Conservation (phyloP, 2,329 filamentous ascomycete genomes). For the Xylogone sp. region DNA sequence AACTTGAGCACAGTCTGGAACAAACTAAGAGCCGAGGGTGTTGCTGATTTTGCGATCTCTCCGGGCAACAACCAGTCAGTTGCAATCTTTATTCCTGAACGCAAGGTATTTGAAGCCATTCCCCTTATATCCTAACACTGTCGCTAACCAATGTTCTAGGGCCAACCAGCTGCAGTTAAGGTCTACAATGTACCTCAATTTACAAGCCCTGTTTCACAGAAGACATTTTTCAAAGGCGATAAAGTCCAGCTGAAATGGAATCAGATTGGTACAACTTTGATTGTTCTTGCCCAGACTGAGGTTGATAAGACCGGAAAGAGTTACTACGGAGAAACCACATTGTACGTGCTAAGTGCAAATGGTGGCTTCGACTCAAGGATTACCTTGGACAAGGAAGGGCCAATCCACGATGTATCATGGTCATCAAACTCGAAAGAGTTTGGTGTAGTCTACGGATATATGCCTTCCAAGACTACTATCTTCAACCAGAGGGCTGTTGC, state of each 20-base stretch:
- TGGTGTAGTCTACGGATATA: slow-evolving; percentile 94
- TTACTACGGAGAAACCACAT: slow-evolving; percentile 97
- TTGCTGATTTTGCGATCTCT: slow-evolving; percentile 83
- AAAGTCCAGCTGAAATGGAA: slow-evolving; percentile 99
- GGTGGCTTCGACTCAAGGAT: slow-evolving; percentile 91
- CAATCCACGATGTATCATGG: slow-evolving; percentile 98
- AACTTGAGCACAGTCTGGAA: slow-evolving; percentile 89
- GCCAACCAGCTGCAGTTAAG: slow-evolving; percentile 89
- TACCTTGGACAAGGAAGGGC: slow-evolving; percentile 91
- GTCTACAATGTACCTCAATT: slow-evolving; percentile 93
- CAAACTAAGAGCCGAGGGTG: slow-evolving; percentile 88
- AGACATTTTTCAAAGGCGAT: slow-evolving; percentile 99
- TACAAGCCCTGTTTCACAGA: slow-evolving; percentile 78
- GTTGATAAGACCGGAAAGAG: slow-evolving; percentile 98
- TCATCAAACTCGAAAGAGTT: slow-evolving; percentile 97
- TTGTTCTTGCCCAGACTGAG: slow-evolving; percentile 95
- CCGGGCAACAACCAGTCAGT: slow-evolving; percentile 88
- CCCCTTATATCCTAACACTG: background rate
- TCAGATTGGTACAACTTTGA: slow-evolving; percentile 79
- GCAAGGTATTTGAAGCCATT: slow-evolving; percentile 62
- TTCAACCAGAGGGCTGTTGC: slow-evolving; percentile 87
- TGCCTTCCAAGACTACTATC: slow-evolving; percentile 98
- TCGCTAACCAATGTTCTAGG: slow-evolving; percentile 47
- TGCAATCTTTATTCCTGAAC: slow-evolving; percentile 92
- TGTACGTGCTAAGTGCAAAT: slow-evolving; percentile 90